phyloP scores from a whole-genome alignment of 768 basidiomycete species.

The Arthromyces matolae region DNA sequence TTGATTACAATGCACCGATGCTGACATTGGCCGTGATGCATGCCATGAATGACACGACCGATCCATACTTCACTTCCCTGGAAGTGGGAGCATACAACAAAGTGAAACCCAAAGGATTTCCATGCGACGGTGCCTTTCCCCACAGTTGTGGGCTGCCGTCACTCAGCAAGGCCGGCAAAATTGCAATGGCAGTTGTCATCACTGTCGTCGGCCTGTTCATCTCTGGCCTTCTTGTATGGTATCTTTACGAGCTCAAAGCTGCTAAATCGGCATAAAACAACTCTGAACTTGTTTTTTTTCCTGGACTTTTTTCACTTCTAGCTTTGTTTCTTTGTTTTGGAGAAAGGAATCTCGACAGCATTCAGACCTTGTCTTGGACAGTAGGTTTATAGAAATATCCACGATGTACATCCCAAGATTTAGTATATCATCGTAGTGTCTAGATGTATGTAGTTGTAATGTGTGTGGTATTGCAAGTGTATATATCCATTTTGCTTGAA shows the following conservation, averaged over 20 bases:
- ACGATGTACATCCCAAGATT: neutral
- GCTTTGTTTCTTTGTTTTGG: neutral
- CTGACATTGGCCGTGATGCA: constrained; percentile 82
- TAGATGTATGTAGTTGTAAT: constrained; percentile 3
- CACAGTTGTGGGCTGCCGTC: constrained; percentile 46
- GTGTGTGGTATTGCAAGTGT: too few relatives aligned
- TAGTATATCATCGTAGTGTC: neutral
- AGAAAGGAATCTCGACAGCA: neutral
- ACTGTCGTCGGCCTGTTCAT: constrained; percentile 59
- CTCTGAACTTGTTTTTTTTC: neutral
- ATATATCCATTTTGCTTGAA: too few relatives aligned
- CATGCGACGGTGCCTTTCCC: constrained; percentile 72
- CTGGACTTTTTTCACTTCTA: too few relatives aligned
- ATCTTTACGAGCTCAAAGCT: constrained; percentile 25
- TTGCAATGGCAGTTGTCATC: constrained; percentile 69
- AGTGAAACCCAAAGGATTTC: constrained; percentile 60
- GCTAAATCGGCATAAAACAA: neutral
- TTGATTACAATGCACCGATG: constrained; percentile 89
- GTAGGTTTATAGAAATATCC: too few relatives aligned
- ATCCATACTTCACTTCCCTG: constrained; percentile 77
- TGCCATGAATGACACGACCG: constrained; percentile 57
- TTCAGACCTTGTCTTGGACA: neutral
- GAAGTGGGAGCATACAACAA: constrained; percentile 63
- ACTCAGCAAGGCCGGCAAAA: constrained; percentile 57
- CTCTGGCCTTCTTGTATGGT: constrained; percentile 41